Percentiles rank a stretch among this genome's conserved stretches.
These are phyloP conservation scores for Nepenthes gracilis DNA, from an alignment of 148 eudicot species.

Conservation along the genomic window DNA sequence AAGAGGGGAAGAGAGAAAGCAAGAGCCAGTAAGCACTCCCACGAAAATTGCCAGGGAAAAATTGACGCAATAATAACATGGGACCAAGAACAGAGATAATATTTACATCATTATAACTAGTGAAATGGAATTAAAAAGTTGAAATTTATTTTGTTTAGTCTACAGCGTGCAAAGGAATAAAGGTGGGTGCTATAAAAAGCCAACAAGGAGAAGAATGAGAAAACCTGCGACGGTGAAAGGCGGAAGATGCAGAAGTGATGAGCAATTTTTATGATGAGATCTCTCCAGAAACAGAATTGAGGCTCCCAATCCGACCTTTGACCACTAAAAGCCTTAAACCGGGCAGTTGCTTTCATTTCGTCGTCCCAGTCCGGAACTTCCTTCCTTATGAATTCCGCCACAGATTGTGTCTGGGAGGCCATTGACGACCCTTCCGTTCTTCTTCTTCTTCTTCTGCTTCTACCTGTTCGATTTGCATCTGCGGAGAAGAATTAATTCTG, in stretches of 20 bases:
- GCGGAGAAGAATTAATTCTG: no score
- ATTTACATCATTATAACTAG: no score
- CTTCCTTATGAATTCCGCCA: conserved; percentile 30
- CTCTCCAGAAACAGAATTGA: conserved; percentile 63
- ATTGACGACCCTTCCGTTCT: conserved; percentile 3
- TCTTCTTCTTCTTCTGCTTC: background rate
- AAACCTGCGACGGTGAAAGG: conserved; percentile 41
- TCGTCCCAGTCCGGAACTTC: conserved; percentile 75
- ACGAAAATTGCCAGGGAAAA: background rate
- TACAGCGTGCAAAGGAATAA: background rate
- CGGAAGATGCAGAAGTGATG: conserved; percentile 35
- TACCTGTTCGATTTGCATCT: no score
- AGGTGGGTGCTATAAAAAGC: background rate
- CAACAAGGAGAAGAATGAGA: background rate
- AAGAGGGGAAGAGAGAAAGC: background rate
- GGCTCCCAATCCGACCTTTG: conserved; percentile 81
- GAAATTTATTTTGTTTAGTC: no score
- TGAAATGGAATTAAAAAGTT: no score
- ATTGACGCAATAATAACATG: background rate
- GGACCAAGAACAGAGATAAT: no score
- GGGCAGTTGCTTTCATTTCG: conserved; percentile 33
- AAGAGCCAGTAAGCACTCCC: background rate
- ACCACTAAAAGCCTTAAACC: conserved; percentile 85
- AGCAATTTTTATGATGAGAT: conserved; percentile 57
- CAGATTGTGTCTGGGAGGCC: conserved; percentile 1